Evolutionary conservation across 129 eudicot genomes (phyloP), one percentile per base, ranked within the genome.

Genomic region (Arctium minus): DNA sequence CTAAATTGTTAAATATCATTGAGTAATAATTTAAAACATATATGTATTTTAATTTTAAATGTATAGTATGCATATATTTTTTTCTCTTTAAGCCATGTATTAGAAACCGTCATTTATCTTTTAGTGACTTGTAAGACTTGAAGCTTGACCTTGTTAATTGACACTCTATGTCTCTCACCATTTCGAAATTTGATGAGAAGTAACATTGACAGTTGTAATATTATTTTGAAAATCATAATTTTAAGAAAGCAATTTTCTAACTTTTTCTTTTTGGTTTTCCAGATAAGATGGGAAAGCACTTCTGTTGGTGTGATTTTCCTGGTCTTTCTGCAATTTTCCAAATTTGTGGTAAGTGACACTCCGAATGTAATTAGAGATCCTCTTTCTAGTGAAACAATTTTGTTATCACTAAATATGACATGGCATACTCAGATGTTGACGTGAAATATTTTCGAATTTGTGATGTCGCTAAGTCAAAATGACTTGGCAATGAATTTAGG

Each of bases 241-340:
- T n/a, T 17, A 17, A 4, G 29, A 60, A 60, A 60, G 30, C 68
- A 60, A 60, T 18, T 60, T 60, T 67, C 1, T 46, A 17, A 73
- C 56, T 78, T 27, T 5, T 22, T 32, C 42, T 70, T 53, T 17
- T 31, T 48, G 64, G 18, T 48, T 53, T 35, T 79, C 30, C 89
- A 96, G 99, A 88, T 92, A 89, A 86, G 86, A 44, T 93, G 99
- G 98, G 88, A 92, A 76, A 86, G 95, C 82, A 86, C 91, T n/a
- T 85, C 92, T 68, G 86, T 93, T 35, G 99, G 99, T 12, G 39
- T 90, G 7, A 46, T 86, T 18, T 91, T 96, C 87, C 88, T 96
- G 77, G 37, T 50, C 2, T 93, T 93, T 85, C 97, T 96, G 27
- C 92, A 85, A 11, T 80, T 85, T 69, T 81, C 97, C 9, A 93